phyloP scores from a whole-genome alignment of 1,284 basidiomycete genomes.

The Boletus subluridellus region DNA sequence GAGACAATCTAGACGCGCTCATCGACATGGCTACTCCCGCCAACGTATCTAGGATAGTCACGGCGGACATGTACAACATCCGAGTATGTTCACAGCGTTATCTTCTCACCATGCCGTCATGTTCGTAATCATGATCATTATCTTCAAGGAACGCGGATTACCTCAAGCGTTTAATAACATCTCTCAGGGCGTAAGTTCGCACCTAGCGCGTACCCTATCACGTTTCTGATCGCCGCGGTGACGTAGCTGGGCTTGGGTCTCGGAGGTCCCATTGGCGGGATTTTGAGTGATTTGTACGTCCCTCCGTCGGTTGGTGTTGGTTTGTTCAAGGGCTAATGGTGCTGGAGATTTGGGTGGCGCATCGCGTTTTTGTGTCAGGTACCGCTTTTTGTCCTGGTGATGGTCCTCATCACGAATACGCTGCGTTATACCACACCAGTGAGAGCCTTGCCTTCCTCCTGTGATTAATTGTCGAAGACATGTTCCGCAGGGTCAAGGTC shows the following conservation, averaged over 20 bases:
- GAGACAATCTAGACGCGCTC: not conserved
- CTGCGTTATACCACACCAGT: slow-evolving; percentile 21
- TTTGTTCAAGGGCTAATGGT: not conserved
- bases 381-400: slow-evolving; percentile 16
- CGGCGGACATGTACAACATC: slow-evolving; percentile 20
- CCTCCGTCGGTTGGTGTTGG: not conserved
- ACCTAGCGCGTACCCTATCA: not conserved
- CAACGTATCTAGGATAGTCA: slow-evolving; percentile 15
- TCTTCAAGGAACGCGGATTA: slow-evolving; percentile 17
- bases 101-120: not conserved
- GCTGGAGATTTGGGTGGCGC: slow-evolving; percentile 20
- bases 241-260: slow-evolving; percentile 20
- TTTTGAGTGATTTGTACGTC: slow-evolving; percentile 21
- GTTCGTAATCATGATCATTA: not conserved
- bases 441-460: not conserved
- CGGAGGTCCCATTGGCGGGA: slow-evolving; percentile 19
- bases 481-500: slow-evolving; percentile 16
- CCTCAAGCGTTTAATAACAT: slow-evolving; percentile 20
- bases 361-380: slow-evolving; percentile 20
- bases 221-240: not conserved
- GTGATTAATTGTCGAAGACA: not conserved
- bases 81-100: slow-evolving; percentile 6
- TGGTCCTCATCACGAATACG: slow-evolving; percentile 14
- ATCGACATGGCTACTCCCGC: not conserved
- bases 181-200: slow-evolving; percentile 11